Conservation (phyloP, 1,284 basidiomycete genomes). For the Pseudomicrostroma phylloplanum region DNA sequence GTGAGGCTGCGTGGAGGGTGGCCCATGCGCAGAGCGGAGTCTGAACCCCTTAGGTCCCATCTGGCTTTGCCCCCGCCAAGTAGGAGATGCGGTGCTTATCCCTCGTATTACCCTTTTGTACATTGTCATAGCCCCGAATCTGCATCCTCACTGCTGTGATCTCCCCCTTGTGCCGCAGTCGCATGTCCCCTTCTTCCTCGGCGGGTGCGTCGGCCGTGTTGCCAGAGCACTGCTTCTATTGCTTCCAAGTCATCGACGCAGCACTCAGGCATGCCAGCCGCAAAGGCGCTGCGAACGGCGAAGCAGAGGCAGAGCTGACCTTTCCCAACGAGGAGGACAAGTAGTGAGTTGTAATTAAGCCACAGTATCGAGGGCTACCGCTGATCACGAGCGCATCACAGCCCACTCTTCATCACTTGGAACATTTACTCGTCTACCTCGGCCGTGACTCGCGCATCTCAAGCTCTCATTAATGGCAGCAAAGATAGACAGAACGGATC, state of each 20-base stretch:
- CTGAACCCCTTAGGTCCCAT: too few relatives aligned
- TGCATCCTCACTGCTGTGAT: too few relatives aligned
- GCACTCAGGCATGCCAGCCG: slow-evolving; percentile 33
- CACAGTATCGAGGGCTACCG: too few relatives aligned
- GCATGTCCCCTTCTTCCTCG: too few relatives aligned
- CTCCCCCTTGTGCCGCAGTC: too few relatives aligned
- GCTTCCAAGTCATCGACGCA: slow-evolving; percentile 55
- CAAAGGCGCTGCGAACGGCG: slow-evolving; percentile 3
- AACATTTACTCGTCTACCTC: slow-evolving; percentile 58
- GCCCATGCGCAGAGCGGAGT: too few relatives aligned
- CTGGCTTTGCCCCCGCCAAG: too few relatives aligned
- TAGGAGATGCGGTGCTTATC: too few relatives aligned
- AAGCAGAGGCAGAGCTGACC: slow-evolving; percentile 2
- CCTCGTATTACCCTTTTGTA: too few relatives aligned
- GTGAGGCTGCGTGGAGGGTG: too few relatives aligned
- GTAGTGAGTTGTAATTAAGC: background rate
- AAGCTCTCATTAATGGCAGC: slow-evolving; percentile 50
- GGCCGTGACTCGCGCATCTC: slow-evolving; percentile 8
- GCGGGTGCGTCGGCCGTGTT: slow-evolving; percentile 17
- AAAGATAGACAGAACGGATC: slow-evolving; percentile 55
- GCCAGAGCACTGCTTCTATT: slow-evolving; percentile 54
- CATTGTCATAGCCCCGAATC: too few relatives aligned
- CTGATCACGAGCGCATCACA: slow-evolving; percentile 42
- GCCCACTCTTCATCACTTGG: slow-evolving; percentile 96
- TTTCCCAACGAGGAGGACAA: background rate